Evolutionary conservation across 805 yeast genomes (phyloP).

Genomic region (Zygotorulaspora florentina): DNA sequence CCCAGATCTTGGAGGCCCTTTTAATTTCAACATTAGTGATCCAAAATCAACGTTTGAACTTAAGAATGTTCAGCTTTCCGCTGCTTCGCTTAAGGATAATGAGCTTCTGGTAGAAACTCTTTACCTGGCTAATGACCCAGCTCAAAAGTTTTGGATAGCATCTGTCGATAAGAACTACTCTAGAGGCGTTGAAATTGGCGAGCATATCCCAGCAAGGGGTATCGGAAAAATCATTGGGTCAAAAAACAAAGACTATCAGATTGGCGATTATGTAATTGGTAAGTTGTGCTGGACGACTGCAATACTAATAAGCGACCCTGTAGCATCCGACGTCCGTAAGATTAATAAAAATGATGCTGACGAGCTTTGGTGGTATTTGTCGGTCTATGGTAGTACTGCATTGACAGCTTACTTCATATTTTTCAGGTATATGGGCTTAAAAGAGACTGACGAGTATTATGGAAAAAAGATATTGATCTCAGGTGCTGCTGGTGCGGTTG

Average conservation of each 20-base stretch:
- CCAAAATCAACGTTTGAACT: slow-evolving; percentile 34
- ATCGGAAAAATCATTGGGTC: slow-evolving; percentile 49
- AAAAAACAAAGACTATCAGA: slow-evolving; percentile 38
- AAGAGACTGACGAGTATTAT: slow-evolving; percentile 36
- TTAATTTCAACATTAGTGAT: slow-evolving; percentile 24
- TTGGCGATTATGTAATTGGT: slow-evolving; percentile 44
- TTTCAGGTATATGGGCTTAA: slow-evolving; percentile 45
- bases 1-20: slow-evolving; percentile 27
- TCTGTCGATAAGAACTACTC: slow-evolving; percentile 31
- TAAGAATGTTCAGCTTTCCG: slow-evolving; percentile 17
- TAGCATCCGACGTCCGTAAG: slow-evolving; percentile 15
- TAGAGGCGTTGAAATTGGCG: slow-evolving; percentile 36
- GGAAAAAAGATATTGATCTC: slow-evolving; percentile 50
- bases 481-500: slow-evolving; percentile 77
- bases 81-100: slow-evolving; percentile 33
- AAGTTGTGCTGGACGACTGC: slow-evolving; percentile 48
- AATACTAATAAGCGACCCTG: slow-evolving; percentile 31
- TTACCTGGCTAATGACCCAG: slow-evolving; percentile 56
- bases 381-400: slow-evolving; percentile 53
- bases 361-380: slow-evolving; percentile 45
- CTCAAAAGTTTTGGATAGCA: slow-evolving; percentile 55
- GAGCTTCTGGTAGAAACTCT: slow-evolving; percentile 44
- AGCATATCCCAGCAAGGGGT: slow-evolving; percentile 48
- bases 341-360: slow-evolving; percentile 20
- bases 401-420: slow-evolving; percentile 60